Evolutionary conservation across 805 yeast species (phyloP).

Genomic region (Starmerella sp.): DNA sequence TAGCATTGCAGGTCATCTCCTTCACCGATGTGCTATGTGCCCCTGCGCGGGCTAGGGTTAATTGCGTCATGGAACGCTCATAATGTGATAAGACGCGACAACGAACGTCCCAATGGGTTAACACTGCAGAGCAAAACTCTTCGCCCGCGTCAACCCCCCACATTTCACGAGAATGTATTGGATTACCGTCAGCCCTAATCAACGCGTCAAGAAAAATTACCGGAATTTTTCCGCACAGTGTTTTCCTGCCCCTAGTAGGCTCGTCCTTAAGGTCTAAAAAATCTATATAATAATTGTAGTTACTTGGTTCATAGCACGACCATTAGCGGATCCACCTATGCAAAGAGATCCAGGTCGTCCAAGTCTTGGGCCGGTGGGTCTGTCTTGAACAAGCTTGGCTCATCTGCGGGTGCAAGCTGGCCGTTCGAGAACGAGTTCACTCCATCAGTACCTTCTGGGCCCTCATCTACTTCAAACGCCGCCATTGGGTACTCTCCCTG

Average conservation of each 20-base stretch:
- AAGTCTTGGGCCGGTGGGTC: no score
- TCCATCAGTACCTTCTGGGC: not conserved
- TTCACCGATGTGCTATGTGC: not conserved
- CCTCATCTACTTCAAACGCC: not conserved
- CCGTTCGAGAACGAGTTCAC: not conserved
- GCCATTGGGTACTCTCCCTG: not conserved
- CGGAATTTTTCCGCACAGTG: no score
- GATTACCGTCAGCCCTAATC: not conserved
- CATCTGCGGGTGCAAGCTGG: not conserved
- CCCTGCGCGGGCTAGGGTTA: conserved; percentile 1
- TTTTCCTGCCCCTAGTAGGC: no score
- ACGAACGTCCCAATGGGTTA: not conserved
- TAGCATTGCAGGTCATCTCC: not conserved
- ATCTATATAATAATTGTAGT: no score
- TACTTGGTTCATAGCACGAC: not conserved
- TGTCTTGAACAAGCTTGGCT: no score
- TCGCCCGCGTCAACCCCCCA: not conserved
- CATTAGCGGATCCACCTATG: not conserved
- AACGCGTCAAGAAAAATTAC: not conserved
- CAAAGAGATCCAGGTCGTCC: not conserved
- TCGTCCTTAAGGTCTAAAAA: no score
- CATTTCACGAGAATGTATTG: not conserved
- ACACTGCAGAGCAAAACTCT: not conserved
- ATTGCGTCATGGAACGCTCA: not conserved
- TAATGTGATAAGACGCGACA: not conserved